A percentile compares a stretch with the other conserved stretches of the same genome.
phyloP scores from a whole-genome alignment of 208 protist species.

The Leishmania turanica region DNA sequence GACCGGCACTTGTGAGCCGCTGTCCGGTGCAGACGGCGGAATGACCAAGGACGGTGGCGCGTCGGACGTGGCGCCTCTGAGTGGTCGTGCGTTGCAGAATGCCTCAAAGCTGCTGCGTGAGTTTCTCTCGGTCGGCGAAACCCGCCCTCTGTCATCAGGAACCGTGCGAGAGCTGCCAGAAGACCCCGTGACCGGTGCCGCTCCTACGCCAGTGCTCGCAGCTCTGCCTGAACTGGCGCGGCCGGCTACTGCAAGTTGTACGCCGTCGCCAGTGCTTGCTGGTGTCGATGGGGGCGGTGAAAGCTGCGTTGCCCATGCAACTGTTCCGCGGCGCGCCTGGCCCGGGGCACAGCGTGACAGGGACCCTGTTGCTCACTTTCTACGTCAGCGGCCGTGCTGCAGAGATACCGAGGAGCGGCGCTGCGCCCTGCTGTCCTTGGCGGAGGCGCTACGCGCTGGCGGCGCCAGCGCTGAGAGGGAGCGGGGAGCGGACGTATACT shows the following conservation, averaged over 20 bases:
- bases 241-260: background rate
- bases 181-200: background rate
- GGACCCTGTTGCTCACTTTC: slow-evolving; percentile 17
- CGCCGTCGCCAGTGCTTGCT: background rate
- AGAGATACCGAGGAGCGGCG: background rate
- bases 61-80: background rate
- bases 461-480: background rate
- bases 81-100: background rate
- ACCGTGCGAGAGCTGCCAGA: background rate
- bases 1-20: background rate
- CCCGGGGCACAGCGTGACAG: background rate
- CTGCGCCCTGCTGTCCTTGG: background rate
- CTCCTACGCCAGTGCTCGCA: background rate
- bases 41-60: background rate
- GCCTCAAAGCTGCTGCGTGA: background rate
- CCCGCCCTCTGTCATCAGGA: background rate
- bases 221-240: background rate
- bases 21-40: background rate
- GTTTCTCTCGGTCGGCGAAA: background rate
- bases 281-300: background rate
- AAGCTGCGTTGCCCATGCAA: background rate
- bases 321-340: background rate
- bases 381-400: slow-evolving; percentile 12
- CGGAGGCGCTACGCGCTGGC: background rate
- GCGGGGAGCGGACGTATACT: background rate